phyloP scores from a whole-genome alignment of 2,329 filamentous ascomycete genomes.

The Penicillium freii region DNA sequence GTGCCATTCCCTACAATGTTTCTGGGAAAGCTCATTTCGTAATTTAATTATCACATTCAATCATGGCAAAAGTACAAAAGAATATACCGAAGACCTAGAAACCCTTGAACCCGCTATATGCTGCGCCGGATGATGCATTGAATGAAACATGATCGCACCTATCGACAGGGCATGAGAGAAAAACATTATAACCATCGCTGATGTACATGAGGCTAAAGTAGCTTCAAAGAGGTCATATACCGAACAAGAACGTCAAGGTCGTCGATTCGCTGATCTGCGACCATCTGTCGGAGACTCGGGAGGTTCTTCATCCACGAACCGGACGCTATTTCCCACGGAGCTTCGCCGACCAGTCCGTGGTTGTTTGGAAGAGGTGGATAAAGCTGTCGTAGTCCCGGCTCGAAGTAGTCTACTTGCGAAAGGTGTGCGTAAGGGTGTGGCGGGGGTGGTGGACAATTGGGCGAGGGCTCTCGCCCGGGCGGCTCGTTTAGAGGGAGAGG shows the following conservation, averaged over 20 bases:
- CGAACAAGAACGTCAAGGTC: slow-evolving; percentile 21
- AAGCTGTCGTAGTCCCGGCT: slow-evolving; percentile 22
- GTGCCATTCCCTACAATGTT: not conserved
- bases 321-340: slow-evolving; percentile 39
- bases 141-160: slow-evolving; percentile 14
- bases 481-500: slow-evolving; percentile 48
- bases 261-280: slow-evolving; percentile 36
- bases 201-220: slow-evolving; percentile 17
- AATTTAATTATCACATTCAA: slow-evolving; percentile 19
- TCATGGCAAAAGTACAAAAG: slow-evolving; percentile 21
- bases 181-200: slow-evolving; percentile 17
- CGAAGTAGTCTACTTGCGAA: slow-evolving; percentile 43
- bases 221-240: slow-evolving; percentile 12
- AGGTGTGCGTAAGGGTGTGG: slow-evolving; percentile 45
- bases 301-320: slow-evolving; percentile 41
- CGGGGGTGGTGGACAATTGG: slow-evolving; percentile 46
- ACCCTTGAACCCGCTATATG: slow-evolving; percentile 20
- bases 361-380: slow-evolving; percentile 26
- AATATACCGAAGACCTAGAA: slow-evolving; percentile 18
- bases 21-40: not conserved
- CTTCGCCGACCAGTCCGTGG: slow-evolving; percentile 28
- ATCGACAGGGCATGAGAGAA: slow-evolving; percentile 13
- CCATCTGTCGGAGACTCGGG: slow-evolving; percentile 43
- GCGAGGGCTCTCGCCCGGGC: slow-evolving; percentile 43
- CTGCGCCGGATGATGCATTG: slow-evolving; percentile 26